Conservation (phyloP, 2,329 filamentous ascomycete species). For the Arthroderma sp. region DNA sequence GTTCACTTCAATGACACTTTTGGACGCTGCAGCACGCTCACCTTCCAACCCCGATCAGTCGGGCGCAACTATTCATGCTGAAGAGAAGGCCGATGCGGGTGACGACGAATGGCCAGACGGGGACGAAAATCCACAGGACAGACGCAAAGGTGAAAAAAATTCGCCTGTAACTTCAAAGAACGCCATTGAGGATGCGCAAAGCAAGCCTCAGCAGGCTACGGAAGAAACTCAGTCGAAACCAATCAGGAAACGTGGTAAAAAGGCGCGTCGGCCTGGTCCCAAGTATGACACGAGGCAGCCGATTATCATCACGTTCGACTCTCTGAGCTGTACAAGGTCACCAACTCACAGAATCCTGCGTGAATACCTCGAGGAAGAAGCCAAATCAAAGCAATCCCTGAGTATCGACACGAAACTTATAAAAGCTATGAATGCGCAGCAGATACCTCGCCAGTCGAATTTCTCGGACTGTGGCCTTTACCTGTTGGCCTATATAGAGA, state of each 20-base stretch:
- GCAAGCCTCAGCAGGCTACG: no score
- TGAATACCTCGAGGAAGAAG: slow-evolving; percentile 65
- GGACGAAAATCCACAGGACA: slow-evolving; percentile 15
- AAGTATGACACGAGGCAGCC: slow-evolving; percentile 44
- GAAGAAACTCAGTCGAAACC: slow-evolving; percentile 6
- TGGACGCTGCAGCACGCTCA: slow-evolving; percentile 10
- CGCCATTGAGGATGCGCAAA: no score
- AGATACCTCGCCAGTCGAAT: slow-evolving; percentile 70
- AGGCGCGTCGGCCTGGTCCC: slow-evolving; percentile 16
- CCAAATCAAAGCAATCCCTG: slow-evolving; percentile 46
- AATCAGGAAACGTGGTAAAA: slow-evolving; percentile 13
- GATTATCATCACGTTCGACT: slow-evolving; percentile 77
- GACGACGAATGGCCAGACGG: slow-evolving; percentile 20
- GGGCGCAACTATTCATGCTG: neutral
- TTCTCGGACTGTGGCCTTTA: slow-evolving; percentile 83
- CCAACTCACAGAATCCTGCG: slow-evolving; percentile 55
- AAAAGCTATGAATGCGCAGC: slow-evolving; percentile 55
- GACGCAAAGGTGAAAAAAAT: no score
- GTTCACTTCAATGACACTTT: slow-evolving; percentile 19
- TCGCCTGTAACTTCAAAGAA: no score
- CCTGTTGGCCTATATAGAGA: slow-evolving; percentile 68
- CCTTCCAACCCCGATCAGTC: neutral
- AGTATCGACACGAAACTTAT: slow-evolving; percentile 34
- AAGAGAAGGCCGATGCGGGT: slow-evolving; percentile 5
- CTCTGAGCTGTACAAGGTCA: slow-evolving; percentile 53